Evolutionary conservation across 1,284 basidiomycete species (phyloP).

Genomic region (Sparassis latifolia): DNA sequence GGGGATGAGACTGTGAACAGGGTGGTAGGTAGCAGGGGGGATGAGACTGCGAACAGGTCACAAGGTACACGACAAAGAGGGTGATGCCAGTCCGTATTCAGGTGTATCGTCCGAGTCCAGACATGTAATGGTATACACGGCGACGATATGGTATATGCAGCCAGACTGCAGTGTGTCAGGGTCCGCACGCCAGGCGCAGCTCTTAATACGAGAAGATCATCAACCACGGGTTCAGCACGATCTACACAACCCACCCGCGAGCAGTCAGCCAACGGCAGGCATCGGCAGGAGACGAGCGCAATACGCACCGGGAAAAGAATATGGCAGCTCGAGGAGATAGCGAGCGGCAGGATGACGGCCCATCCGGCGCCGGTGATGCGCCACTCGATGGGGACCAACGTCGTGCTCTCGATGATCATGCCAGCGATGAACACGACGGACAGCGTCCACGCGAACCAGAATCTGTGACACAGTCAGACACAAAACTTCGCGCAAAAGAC

Average conservation of each 20-base stretch:
- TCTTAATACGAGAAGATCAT: conserved; percentile 43
- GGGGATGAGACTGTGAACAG: no score
- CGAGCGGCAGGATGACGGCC: conserved; percentile 40
- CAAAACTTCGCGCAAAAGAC: neutral
- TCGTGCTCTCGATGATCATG: conserved; percentile 33
- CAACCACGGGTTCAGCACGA: conserved; percentile 43
- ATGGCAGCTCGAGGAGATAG: conserved; percentile 32
- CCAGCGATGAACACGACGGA: conserved; percentile 33
- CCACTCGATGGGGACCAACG: conserved; percentile 40
- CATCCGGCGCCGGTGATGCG: conserved; percentile 32
- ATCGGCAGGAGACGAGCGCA: neutral
- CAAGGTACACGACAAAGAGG: neutral
- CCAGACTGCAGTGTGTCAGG: neutral
- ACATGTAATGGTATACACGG: conserved; percentile 1
- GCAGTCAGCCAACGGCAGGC: neutral
- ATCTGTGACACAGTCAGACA: conserved; percentile 16
- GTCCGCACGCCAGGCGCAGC: neutral
- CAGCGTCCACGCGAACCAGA: conserved; percentile 41
- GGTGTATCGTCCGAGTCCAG: conserved; percentile 4
- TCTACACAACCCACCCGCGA: conserved; percentile 18
- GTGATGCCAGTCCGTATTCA: neutral
- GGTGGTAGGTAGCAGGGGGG: no score
- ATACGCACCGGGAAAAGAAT: conserved; percentile 35
- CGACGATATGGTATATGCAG: conserved; percentile 5
- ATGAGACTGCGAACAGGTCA: no score